A percentile compares a stretch with the other conserved stretches of the same genome.
Conservation (phyloP, 1,284 basidiomycete genomes). For the Mycosarcoma maydis region DNA sequence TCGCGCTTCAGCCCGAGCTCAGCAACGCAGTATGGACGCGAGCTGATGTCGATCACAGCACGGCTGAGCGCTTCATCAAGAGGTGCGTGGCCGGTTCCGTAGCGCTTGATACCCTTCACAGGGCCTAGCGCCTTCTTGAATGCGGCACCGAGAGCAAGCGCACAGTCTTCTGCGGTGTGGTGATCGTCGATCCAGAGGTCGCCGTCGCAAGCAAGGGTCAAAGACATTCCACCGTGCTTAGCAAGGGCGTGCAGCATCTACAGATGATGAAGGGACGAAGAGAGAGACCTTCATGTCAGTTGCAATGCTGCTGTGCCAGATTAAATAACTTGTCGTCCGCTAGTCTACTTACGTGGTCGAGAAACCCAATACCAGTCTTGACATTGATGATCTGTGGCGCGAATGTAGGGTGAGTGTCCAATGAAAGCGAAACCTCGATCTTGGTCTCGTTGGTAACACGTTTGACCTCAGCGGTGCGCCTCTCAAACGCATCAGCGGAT, state of each 20-base stretch:
- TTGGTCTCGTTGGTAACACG: conserved; percentile 93
- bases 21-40: conserved; percentile 91
- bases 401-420: conserved; percentile 80
- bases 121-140: conserved; percentile 97
- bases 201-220: conserved; percentile 88
- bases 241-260: conserved; percentile 67
- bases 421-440: conserved; percentile 81
- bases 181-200: conserved; percentile 99
- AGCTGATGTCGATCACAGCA: conserved; percentile 97
- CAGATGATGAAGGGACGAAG: not conserved
- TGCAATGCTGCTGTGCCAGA: not conserved
- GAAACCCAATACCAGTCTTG: conserved; percentile 94
- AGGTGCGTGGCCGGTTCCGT: conserved; percentile 95
- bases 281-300: not conserved
- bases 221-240: conserved; percentile 71
- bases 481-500: conserved; percentile 17
- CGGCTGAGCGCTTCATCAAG: conserved; percentile 89
- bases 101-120: conserved; percentile 90
- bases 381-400: conserved; percentile 82
- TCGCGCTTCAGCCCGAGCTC: conserved; percentile 83
- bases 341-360: conserved; percentile 84
- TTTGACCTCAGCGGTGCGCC: conserved; percentile 76
- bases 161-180: conserved; percentile 94
- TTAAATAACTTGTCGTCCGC: too few relatives aligned
- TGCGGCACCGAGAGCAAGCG: conserved; percentile 88